Evolutionary conservation across 2,329 filamentous ascomycete species (phyloP).

Genomic region (Neocatenulostroma microsporum): DNA sequence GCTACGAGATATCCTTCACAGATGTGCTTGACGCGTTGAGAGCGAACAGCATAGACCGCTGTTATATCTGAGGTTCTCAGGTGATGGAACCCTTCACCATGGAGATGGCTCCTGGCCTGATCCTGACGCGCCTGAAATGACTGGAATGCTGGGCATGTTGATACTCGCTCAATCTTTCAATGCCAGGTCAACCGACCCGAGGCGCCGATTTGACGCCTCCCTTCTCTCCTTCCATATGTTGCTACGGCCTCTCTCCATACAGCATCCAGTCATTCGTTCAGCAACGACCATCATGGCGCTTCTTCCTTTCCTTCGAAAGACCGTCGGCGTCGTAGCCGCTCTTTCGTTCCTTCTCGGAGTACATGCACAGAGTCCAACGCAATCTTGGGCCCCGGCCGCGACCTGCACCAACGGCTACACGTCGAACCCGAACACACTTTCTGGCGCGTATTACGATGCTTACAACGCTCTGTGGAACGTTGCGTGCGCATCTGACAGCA

Average conservation of each 20-base stretch:
- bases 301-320: conserved; percentile 4
- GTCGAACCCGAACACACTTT: conserved; percentile 1
- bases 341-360: conserved; percentile 5
- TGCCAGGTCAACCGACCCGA: too few relatives aligned
- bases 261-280: too few relatives aligned
- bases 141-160: conserved; percentile 23
- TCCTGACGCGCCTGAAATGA: conserved; percentile 15
- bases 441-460: conserved; percentile 12
- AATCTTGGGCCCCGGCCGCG: conserved; percentile 10
- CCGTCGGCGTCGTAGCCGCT: conserved; percentile 8
- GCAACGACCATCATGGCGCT: too few relatives aligned
- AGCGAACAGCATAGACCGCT: too few relatives aligned
- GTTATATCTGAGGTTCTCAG: too few relatives aligned
- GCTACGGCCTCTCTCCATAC: too few relatives aligned
- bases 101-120: conserved; percentile 3
- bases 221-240: not conserved
- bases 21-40: too few relatives aligned
- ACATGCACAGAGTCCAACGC: conserved; percentile 10
- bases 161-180: conserved; percentile 5
- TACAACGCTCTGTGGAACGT: conserved; percentile 13
- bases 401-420: conserved; percentile 8
- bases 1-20: too few relatives aligned
- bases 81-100: too few relatives aligned
- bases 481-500: conserved; percentile 10
- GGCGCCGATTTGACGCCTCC: not conserved